Evolutionary conservation across 1,139 yeast genomes (phyloP), one percentile per base, ranked within the genome.

Genomic region (Hyphopichia buzzinii): DNA sequence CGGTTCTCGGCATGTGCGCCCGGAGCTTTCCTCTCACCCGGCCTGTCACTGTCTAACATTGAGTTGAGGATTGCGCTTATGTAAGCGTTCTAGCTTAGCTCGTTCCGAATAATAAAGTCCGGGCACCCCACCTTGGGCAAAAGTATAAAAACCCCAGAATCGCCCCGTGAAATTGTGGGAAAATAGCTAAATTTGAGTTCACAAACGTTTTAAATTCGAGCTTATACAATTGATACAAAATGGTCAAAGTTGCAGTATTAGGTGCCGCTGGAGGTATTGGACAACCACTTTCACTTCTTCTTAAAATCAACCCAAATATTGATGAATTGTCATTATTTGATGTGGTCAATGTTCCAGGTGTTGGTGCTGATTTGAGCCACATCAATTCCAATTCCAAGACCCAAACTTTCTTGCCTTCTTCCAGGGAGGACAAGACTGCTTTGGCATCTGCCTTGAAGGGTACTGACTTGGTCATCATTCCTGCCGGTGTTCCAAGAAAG

Each of bases 261-360:
- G 97, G 97, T 66, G 97, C 96, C 54, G 89, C 90, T 52, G 97
- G 98, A 68, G 98, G 98, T 70, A 92, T 92, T 63, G 98, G 98
- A 51, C 98, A 92, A 75, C 98, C 98, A 46, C 74, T 92, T 55
- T 90, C 97, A 33, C 77, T 92, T 49, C 76, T 92, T 55, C 72
- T 90, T 68, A 92, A 92, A 74, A 75, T 87, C 55, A 88, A 90
- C 77, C 81, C 78, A 55, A 80, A 85, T 60, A 94, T 92, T 44
- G 81, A 92, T 37, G 84, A 84, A 55, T 78, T 92, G 63, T 77
- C 96, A 38, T 76, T 92, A 45, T 92, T 86, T 70, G 98, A 92
- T 70, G 81, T 92, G 54, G 86, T 84, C 61, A 88, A 92, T 54
- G 95, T 95, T 41, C 92, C 95, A 48, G 97, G 97, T 67, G 97